Base-by-base conservation (phyloP, 2,329 filamentous ascomycete genomes). In the Penicillium sp. region DNA sequence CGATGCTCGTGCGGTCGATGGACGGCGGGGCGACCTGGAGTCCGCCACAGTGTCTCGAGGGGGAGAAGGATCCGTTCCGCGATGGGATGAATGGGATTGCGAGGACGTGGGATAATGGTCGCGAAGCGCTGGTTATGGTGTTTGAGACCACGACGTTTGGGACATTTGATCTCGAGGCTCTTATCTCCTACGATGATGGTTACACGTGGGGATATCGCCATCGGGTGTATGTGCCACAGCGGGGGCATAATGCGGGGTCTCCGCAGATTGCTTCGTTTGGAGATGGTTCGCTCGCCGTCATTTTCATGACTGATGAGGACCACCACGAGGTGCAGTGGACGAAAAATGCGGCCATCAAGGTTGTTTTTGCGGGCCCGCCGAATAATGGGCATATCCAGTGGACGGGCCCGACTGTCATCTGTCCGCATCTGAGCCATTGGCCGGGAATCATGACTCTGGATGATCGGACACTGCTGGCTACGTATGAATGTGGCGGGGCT, bases 261-360 rank as follows among this genome's bases (percentile, higher is more conserved):
- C 80, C 81, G 30, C 81, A 82, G 74, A 78, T 82, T 55, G 77
- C 78, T 13, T 73, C 73, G 11, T 76, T 79, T 50, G 75, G 67
- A 0, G 76, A 79, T 51, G 76, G 75, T 3, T 75, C 73, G 23
- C 44, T 83, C 64, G 80, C 76, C 2, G 78, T 79, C 0, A 76
- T 82, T 11, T 83, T 82, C 66, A 82, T 82, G 81, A 80, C 78
- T 5, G 81, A 82, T 60, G 80, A 82, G 70, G 78, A 81, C 48
- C 66, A 72, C 1, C 59, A 63, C 0, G 56, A 69, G 54, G 71
- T 73, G 11, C 64, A 70, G 13, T 82, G 80, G 81, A 76, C 78
- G 0, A 63, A 70, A 29, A 74, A 77, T 41, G 78, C 80, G 0
- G 71, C 71, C 2, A 73, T 82, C 58, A 82, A 82, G 69, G 74